These are phyloP conservation scores for Funneliformis caledonium DNA, from an alignment of 371 early-diverging fungal genomes.

Conservation along the genomic window DNA sequence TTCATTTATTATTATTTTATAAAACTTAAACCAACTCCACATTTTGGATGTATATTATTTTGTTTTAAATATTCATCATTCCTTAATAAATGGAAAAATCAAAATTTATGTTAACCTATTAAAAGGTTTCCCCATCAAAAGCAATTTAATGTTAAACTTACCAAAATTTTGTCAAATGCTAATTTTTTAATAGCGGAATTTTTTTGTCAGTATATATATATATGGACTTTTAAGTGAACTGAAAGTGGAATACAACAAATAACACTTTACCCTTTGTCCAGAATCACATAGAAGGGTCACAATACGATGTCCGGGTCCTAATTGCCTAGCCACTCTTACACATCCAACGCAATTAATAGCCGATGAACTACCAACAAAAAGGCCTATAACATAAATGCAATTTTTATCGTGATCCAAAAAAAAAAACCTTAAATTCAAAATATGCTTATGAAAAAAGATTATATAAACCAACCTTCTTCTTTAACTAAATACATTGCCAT, in stretches of 20 bases:
- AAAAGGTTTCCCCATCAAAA: neutral
- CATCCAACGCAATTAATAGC: conserved; percentile 94
- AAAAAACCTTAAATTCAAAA: neutral
- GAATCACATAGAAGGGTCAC: conserved; percentile 87
- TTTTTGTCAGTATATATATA: neutral
- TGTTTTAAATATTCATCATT: conserved; percentile 37
- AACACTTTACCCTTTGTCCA: conserved; percentile 61
- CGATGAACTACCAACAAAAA: conserved; percentile 92
- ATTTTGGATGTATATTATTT: conserved; percentile 27
- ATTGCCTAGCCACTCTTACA: conserved; percentile 66
- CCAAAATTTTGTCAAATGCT: conserved; percentile 87
- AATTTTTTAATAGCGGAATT: neutral
- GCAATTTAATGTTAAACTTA: conserved; percentile 39
- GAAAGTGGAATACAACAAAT: neutral
- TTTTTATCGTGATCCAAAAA: neutral
- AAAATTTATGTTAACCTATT: neutral
- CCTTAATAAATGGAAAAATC: neutral
- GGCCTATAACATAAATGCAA: conserved; percentile 44
- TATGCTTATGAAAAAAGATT: neutral
- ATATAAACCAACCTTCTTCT: conserved; percentile 67
- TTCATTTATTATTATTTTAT: neutral
- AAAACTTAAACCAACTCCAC: conserved; percentile 20
- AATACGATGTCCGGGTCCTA: conserved; percentile 80
- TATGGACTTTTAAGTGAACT: neutral
- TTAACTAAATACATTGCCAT: conserved; percentile 89